Evolutionary conservation across 176 grass and related monocot species (phyloP), one percentile per base, ranked within the genome.

Genomic region (Otatea glauca): DNA sequence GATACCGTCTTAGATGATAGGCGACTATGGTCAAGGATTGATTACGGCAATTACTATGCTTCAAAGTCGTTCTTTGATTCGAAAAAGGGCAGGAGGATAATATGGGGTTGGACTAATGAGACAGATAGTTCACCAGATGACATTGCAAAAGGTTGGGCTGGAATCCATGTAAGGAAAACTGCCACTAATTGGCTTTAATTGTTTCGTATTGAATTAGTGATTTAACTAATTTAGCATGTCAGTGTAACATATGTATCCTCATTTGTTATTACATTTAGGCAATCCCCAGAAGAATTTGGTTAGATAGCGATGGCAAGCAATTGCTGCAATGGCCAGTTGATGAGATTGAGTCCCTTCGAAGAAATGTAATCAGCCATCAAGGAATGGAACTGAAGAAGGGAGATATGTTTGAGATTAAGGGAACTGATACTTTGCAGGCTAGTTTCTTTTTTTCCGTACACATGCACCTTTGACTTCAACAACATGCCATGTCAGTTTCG

Each of bases 31-130:
- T 69, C 25, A 21, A 95, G 85, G 80, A 86, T 93, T 7, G 93
- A 98, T 80, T 87, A 91, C 9, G 96, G 96, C 0, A 98, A 93
- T 72, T 98, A 88, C 73, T 98, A 98, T 83, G 96, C 91, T 43
- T 95, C 96, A 12, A 98, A 98, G 68, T 92, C 96, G 0, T 95
- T 98, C 69, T 98, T 88, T 3, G 93, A 98, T 82, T 81, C 80
- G 0, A 85, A 83, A 9, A 95, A 77, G 70, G 43, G 64, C 29
- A 89, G 93, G 56, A 92, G 93, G 84, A 75, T 98, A 25, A 80
- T 95, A 80, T 95, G 91, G 65, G 96, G 79, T 27, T 98, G 96
- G 96, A 78, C 89, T 29, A 90, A 90, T 42, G 96, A 98, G 82
- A 92, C 91, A 11, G 96, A 98, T 18, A 92, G 83, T 49, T 49